Conservation (phyloP, 208 protist genomes). For the Acanthamoeba royreba region DNA sequence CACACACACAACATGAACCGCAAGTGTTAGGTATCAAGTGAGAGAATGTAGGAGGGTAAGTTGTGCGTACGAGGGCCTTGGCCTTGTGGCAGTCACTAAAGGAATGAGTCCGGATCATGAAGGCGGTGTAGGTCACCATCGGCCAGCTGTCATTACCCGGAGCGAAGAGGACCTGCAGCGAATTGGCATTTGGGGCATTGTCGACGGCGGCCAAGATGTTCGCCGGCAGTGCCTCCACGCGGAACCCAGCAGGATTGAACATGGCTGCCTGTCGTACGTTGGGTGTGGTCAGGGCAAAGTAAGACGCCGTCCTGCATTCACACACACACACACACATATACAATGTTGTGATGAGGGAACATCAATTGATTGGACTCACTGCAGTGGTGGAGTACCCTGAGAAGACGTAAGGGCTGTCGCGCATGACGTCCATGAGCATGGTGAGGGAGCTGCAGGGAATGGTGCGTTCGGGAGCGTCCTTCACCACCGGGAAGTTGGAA, state of each 20-base stretch:
- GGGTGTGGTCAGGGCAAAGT: not conserved
- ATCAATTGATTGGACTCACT: not conserved
- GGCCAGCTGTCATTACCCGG: constrained; percentile 5
- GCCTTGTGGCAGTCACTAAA: not conserved
- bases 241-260: not conserved
- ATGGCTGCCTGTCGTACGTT: not conserved
- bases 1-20: not conserved
- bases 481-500: not conserved
- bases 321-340: not conserved
- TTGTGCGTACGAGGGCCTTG: not conserved
- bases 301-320: not conserved
- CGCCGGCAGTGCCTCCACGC: not conserved
- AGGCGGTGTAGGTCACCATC: not conserved
- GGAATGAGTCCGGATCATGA: not conserved
- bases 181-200: not conserved
- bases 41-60: not conserved
- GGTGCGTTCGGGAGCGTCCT: not conserved
- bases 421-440: not conserved
- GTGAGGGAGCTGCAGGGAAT: not conserved
- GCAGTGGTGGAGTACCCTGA: not conserved
- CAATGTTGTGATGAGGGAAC: not conserved
- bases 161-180: not conserved
- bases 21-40: not conserved
- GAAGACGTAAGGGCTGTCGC: not conserved
- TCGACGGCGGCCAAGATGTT: not conserved